phyloP scores from a whole-genome alignment of 1,139 yeast species.

The Candida sp. region DNA sequence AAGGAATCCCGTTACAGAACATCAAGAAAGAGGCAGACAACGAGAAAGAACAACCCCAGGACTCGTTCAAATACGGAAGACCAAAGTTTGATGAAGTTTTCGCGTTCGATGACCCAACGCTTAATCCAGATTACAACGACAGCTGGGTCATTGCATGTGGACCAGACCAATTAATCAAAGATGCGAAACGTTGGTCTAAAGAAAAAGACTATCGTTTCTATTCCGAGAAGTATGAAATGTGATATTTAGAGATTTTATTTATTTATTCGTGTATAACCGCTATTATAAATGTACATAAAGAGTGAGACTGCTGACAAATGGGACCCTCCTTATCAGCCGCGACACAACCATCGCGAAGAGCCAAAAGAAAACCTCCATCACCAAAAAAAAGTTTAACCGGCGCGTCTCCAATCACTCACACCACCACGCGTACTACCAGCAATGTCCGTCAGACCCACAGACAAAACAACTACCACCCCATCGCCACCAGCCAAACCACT shows the following conservation, averaged over 20 bases:
- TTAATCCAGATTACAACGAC: conserved; percentile 30
- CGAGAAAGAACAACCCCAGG: conserved; percentile 16
- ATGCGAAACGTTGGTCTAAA: conserved; percentile 49
- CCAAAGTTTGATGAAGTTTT: conserved; percentile 43
- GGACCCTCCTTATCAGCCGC: no score
- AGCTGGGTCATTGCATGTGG: conserved; percentile 78
- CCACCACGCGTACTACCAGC: background rate
- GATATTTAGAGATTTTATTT: background rate
- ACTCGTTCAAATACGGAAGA: conserved; percentile 28
- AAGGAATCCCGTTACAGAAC: background rate
- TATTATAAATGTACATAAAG: no score
- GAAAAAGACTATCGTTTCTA: conserved; percentile 38
- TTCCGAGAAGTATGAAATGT: conserved; percentile 48
- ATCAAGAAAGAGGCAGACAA: conserved; percentile 10
- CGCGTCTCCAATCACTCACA: background rate
- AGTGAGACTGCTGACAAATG: no score
- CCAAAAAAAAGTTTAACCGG: background rate
- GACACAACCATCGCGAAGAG: background rate
- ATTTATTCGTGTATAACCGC: no score
- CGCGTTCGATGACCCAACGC: conserved; percentile 22
- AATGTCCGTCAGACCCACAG: conserved; percentile 12
- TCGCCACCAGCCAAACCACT: background rate
- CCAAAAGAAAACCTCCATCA: background rate
- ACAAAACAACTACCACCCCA: background rate
- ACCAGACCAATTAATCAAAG: conserved; percentile 54